phyloP scores from a whole-genome alignment of 2,329 filamentous ascomycete genomes.

The Seiridium unicorne region DNA sequence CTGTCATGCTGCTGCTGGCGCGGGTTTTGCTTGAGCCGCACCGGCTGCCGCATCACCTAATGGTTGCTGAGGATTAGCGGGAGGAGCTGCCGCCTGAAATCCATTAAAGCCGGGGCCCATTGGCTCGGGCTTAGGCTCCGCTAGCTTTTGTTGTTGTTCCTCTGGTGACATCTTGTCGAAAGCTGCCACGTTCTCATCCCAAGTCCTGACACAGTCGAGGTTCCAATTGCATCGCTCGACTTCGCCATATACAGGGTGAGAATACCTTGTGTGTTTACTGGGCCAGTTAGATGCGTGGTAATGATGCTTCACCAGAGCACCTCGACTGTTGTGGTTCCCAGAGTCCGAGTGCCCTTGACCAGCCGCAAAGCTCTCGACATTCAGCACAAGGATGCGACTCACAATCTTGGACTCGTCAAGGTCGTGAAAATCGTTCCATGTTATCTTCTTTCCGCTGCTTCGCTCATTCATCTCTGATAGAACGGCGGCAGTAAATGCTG shows the following conservation, averaged over 20 bases:
- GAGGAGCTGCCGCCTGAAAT: not conserved
- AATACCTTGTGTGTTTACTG: constrained; percentile 62
- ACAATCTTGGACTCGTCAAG: constrained; percentile 65
- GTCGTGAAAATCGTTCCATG: constrained; percentile 65
- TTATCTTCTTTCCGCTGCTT: constrained; percentile 40
- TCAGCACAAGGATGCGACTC: constrained; percentile 63
- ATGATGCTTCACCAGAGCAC: constrained; percentile 70
- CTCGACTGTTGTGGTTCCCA: constrained; percentile 65
- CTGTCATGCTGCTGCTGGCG: not conserved
- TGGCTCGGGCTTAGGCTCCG: constrained; percentile 32
- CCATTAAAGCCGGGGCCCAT: constrained; percentile 17
- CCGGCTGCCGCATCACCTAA: not conserved
- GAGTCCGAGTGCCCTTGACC: constrained; percentile 71
- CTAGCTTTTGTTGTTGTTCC: constrained; percentile 55
- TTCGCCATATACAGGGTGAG: constrained; percentile 67
- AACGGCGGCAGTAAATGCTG: constrained; percentile 66
- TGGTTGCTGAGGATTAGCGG: not conserved
- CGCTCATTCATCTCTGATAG: constrained; percentile 60
- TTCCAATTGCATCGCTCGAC: constrained; percentile 73
- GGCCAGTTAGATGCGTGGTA: constrained; percentile 76
- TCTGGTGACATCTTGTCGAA: constrained; percentile 54
- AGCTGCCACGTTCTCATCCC: constrained; percentile 62
- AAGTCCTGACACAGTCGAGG: constrained; percentile 59
- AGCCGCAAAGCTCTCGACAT: constrained; percentile 72
- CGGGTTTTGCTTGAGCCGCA: too few species aligned